These are phyloP conservation scores for Phytophthora kernoviae DNA, from an alignment of 352 stramenopile species.

Conservation along the genomic window DNA sequence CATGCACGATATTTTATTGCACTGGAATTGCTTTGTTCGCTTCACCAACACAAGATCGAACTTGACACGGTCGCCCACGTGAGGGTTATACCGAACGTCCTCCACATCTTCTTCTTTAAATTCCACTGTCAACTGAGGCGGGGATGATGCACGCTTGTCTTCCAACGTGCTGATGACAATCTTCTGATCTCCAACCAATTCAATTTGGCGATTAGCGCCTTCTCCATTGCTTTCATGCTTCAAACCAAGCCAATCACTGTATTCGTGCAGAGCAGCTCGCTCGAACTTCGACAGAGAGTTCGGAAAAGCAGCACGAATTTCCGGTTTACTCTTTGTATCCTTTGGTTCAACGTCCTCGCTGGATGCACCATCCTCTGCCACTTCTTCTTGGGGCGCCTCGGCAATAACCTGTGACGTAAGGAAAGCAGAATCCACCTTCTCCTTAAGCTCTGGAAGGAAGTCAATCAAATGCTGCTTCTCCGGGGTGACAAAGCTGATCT, in stretches of 20 bases:
- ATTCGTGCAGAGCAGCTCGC: constrained; percentile 63
- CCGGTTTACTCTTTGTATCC: constrained; percentile 11
- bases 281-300: constrained; percentile 65
- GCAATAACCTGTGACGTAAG: constrained; percentile 18
- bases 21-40: constrained; percentile 71
- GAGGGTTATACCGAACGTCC: constrained; percentile 73
- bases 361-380: constrained; percentile 12
- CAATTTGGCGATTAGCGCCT: constrained; percentile 41
- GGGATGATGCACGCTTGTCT: constrained; percentile 22
- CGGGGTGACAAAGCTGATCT: constrained; percentile 44
- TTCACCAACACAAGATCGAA: constrained; percentile 66
- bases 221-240: constrained; percentile 58
- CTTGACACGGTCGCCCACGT: constrained; percentile 62
- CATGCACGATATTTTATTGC: constrained; percentile 54
- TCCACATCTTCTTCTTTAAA: constrained; percentile 65
- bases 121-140: constrained; percentile 47
- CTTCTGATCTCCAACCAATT: constrained; percentile 38
- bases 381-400: constrained; percentile 15
- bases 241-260: constrained; percentile 65
- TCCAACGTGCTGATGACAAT: constrained; percentile 22
- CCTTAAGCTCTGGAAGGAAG: constrained; percentile 63
- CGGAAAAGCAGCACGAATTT: constrained; percentile 51
- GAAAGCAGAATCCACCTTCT: constrained; percentile 61
- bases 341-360: constrained; percentile 15
- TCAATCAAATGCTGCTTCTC: constrained; percentile 58